These are phyloP conservation scores for Hyaloperonospora brassicae DNA, from an alignment of 352 stramenopile species.

Conservation along the genomic window DNA sequence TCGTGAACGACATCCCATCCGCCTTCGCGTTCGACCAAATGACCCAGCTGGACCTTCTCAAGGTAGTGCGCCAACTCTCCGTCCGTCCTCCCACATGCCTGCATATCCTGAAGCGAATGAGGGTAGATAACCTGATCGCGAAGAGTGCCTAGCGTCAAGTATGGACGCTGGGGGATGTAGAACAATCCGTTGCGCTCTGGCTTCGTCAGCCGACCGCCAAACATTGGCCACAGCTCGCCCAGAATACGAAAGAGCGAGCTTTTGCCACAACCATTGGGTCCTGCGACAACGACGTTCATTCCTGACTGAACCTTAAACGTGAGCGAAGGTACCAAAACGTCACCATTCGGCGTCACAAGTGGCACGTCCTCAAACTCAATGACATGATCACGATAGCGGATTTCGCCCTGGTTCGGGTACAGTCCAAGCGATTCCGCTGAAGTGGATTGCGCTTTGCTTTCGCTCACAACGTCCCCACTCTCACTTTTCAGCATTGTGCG, in stretches of 20 bases:
- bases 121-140: conserved; percentile 88
- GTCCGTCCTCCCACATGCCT: conserved; percentile 40
- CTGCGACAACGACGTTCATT: conserved; percentile 85
- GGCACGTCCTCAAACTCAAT: conserved; percentile 87
- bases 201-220: conserved; percentile 68
- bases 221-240: conserved; percentile 83
- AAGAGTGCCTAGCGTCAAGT: conserved; percentile 79
- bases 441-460: conserved; percentile 18
- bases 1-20: conserved; percentile 77
- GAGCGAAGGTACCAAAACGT: conserved; percentile 80
- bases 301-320: conserved; percentile 77
- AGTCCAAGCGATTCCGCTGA: conserved; percentile 45
- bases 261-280: conserved; percentile 83
- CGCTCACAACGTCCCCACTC: conserved; percentile 24
- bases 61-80: conserved; percentile 61
- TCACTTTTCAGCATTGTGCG: conserved; percentile 60
- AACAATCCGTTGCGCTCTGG: conserved; percentile 78
- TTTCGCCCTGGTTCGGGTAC: conserved; percentile 52
- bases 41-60: conserved; percentile 74
- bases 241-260: conserved; percentile 84
- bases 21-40: conserved; percentile 65
- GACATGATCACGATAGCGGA: conserved; percentile 52
- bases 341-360: conserved; percentile 81
- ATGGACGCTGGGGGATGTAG: conserved; percentile 87
- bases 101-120: conserved; percentile 64